Conservation (phyloP, 352 stramenopile species). For the Phytophthora sp. region DNA sequence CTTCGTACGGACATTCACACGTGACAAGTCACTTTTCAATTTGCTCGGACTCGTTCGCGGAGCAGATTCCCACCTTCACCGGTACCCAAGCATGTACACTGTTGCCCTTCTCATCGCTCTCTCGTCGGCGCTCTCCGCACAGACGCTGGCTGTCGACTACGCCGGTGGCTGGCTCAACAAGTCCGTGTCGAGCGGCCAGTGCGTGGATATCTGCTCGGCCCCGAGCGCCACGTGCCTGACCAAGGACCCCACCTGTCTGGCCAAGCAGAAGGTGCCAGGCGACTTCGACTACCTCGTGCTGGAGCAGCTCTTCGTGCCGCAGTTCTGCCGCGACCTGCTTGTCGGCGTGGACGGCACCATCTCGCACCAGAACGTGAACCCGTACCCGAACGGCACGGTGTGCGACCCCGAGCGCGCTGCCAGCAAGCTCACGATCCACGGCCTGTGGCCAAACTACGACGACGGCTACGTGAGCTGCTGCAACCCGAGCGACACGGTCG, state of each 20-base stretch:
- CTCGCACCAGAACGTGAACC: conserved; percentile 81
- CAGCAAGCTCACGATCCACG: conserved; percentile 76
- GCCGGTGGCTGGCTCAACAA: conserved; percentile 55
- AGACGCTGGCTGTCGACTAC: conserved; percentile 54
- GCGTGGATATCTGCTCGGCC: conserved; percentile 82
- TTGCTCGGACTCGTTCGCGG: conserved; percentile 23
- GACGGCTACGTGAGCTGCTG: conserved; percentile 76
- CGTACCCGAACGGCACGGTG: conserved; percentile 59
- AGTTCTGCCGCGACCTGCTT: conserved; percentile 82
- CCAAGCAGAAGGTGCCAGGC: conserved; percentile 66
- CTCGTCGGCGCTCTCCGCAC: conserved; percentile 12
- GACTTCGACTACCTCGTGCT: conserved; percentile 84
- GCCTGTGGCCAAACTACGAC: conserved; percentile 81
- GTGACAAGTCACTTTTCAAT: conserved; percentile 16
- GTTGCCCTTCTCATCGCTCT: conserved; percentile 22
- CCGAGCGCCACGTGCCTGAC: conserved; percentile 63
- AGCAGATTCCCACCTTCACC: conserved; percentile 14
- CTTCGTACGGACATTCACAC: conserved; percentile 5
- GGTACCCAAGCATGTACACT: conserved; percentile 27
- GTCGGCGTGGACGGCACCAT: conserved; percentile 74
- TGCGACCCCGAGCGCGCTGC: conserved; percentile 51
- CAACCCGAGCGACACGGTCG: conserved; percentile 61
- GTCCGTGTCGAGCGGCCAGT: conserved; percentile 48
- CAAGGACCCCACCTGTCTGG: conserved; percentile 49
- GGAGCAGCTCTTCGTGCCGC: conserved; percentile 80